phyloP scores from a whole-genome alignment of 1,284 basidiomycete species.

The Stygiomarasmius scandens region DNA sequence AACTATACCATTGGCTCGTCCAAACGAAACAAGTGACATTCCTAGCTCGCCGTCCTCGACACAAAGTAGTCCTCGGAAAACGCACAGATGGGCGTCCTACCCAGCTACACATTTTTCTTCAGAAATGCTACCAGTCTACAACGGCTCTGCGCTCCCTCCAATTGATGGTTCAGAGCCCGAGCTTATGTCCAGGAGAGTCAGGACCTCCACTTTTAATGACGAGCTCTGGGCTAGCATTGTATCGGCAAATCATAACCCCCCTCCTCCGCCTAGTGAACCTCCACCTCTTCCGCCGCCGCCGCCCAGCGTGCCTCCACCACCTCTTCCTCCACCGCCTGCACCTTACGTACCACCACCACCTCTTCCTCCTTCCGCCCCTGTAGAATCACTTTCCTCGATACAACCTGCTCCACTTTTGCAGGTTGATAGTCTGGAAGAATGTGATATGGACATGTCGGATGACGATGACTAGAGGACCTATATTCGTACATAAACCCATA shows the following conservation, averaged over 20 bases:
- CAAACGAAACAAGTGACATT: not conserved
- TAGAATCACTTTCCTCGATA: too few species aligned
- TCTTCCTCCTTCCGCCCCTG: too few species aligned
- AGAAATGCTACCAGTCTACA: constrained; percentile 56
- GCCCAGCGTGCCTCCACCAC: not conserved
- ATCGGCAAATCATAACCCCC: not conserved
- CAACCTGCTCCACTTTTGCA: too few species aligned
- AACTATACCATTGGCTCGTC: constrained; percentile 8
- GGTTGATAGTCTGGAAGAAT: too few species aligned
- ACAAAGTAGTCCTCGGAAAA: not conserved
- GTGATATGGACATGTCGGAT: too few species aligned
- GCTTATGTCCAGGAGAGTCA: not conserved
- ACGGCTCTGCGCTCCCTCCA: constrained; percentile 40
- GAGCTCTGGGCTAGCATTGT: not conserved
- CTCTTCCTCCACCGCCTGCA: not conserved
- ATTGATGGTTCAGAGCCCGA: constrained; percentile 14
- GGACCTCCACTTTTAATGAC: not conserved
- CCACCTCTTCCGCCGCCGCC: constrained; percentile 13
- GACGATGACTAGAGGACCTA: too few species aligned
- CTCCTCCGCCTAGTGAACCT: constrained; percentile 12
- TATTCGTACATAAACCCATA: too few species aligned
- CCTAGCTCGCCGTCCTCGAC: too few species aligned
- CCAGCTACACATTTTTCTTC: constrained; percentile 62
- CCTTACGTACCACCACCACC: too few species aligned
- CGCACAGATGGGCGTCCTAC: constrained; percentile 63